Evolutionary conservation across 208 protist genomes (phyloP), one percentile per base, ranked within the genome.

Genomic region (Trypanosoma avium): DNA sequence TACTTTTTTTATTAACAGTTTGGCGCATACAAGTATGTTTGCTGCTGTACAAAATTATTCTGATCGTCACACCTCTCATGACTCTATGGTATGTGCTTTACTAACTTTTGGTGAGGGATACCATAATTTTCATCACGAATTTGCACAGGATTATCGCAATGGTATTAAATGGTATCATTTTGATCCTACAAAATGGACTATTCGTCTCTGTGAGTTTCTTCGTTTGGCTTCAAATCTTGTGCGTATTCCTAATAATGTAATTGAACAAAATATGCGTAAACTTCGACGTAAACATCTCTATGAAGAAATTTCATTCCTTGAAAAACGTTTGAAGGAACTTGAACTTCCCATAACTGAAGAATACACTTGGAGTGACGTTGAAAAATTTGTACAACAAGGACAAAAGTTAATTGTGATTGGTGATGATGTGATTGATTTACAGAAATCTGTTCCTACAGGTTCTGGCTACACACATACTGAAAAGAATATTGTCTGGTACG

Each of bases 101-200:
- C 63, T 92, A 54, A 90, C 93, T 10, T 86, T 96, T 60, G 90
- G 90, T 33, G 93, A 97, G 77, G 93, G 93, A 48, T 96, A 94
- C 76, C 90, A 97, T 82, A 95, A 97, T 77, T 96, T 91, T 77
- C 93, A 97, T 64, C 93, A 97, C 75, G 88, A 92, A 64, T 97
- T 97, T 62, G 79, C 91, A 13, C 73, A 94, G 52, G 92, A 96
- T 75, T 97, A 97, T 72, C 79, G 89, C 60, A 95, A 95, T 67
- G 89, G 89, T 60, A 83, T 96, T 64, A 83, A 85, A 66, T 95
- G 82, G 79, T 94, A 88, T 73, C 84, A 95, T 72, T 97, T 81
- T 72, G 91, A 97, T 77, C 93, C 93, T 17, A 95, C 90, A 58
- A 95, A 96, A 72, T 93, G 84, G 85, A 64, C 84, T 45, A 96